Evolutionary conservation across 305 asterid genomes (phyloP).

Genomic region (Fraxinus latifolia): DNA sequence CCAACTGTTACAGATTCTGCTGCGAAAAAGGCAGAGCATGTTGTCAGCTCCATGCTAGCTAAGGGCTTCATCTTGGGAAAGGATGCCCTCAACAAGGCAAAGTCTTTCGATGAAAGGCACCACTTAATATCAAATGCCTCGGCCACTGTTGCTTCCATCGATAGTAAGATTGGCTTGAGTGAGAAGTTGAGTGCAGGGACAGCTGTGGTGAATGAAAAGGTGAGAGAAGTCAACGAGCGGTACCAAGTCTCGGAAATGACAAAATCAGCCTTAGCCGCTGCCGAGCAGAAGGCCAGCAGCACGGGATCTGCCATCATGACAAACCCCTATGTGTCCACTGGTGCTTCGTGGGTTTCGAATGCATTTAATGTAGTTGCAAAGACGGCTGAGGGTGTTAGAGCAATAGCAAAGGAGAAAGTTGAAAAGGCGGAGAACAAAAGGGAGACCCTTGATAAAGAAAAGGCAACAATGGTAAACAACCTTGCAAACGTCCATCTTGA

Average conservation of each 20-base stretch:
- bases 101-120: slow-evolving; percentile 52
- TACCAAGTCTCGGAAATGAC: slow-evolving; percentile 53
- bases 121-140: slow-evolving; percentile 42
- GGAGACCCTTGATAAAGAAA: slow-evolving; percentile 26
- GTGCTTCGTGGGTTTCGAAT: slow-evolving; percentile 54
- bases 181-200: slow-evolving; percentile 55
- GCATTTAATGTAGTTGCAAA: slow-evolving; percentile 39
- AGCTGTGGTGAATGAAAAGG: slow-evolving; percentile 43
- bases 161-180: slow-evolving; percentile 43
- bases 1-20: slow-evolving; percentile 26
- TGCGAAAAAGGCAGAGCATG: slow-evolving; percentile 44
- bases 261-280: slow-evolving; percentile 45
- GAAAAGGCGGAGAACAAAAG: slow-evolving; percentile 42
- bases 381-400: slow-evolving; percentile 51
- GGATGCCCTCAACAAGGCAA: slow-evolving; percentile 53
- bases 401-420: slow-evolving; percentile 49
- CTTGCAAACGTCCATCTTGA: slow-evolving; percentile 31
- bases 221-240: slow-evolving; percentile 43
- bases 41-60: slow-evolving; percentile 57
- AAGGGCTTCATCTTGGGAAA: slow-evolving; percentile 58
- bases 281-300: slow-evolving; percentile 45
- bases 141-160: slow-evolving; percentile 48
- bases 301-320: slow-evolving; percentile 48
- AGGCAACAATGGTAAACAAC: slow-evolving; percentile 25
- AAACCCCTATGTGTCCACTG: slow-evolving; percentile 38